These are phyloP conservation scores for Botryosphaeria dothidea DNA, from an alignment of 2,329 filamentous ascomycete genomes.

Conservation along the genomic window DNA sequence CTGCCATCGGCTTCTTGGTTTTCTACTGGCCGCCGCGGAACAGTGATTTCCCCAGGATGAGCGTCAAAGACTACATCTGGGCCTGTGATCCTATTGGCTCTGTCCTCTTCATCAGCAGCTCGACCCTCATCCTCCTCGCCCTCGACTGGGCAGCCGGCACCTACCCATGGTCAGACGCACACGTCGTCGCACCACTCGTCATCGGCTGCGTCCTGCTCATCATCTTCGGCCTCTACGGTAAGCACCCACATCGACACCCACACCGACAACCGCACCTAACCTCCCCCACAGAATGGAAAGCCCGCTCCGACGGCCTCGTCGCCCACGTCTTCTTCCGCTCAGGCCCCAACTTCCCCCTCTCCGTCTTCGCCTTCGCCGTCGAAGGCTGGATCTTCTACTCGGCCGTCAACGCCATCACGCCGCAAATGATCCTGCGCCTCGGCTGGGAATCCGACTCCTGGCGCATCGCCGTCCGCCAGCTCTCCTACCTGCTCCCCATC, in stretches of 20 bases:
- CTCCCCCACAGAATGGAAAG: slow-evolving; percentile 54
- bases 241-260: neutral
- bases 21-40: slow-evolving; percentile 51
- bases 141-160: slow-evolving; percentile 40
- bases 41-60: slow-evolving; percentile 41
- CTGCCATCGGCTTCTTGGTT: slow-evolving; percentile 49
- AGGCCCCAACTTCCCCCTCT: slow-evolving; percentile 57
- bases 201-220: slow-evolving; percentile 33
- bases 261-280: neutral
- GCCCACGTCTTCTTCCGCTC: slow-evolving; percentile 58
- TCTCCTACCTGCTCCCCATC: slow-evolving; percentile 31
- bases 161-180: slow-evolving; percentile 36
- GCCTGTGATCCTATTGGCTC: slow-evolving; percentile 23
- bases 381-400: slow-evolving; percentile 59
- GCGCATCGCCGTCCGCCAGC: slow-evolving; percentile 32
- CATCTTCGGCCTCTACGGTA: slow-evolving; percentile 40
- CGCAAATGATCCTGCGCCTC: slow-evolving; percentile 34
- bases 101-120: slow-evolving; percentile 41
- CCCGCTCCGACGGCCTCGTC: slow-evolving; percentile 54
- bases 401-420: slow-evolving; percentile 35
- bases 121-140: slow-evolving; percentile 37
- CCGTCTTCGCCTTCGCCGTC: slow-evolving; percentile 58
- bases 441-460: slow-evolving; percentile 33
- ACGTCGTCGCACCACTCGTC: slow-evolving; percentile 40
- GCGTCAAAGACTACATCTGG: slow-evolving; percentile 41